Evolutionary conservation across 768 basidiomycete species (phyloP), one percentile per base, ranked within the genome.

Genomic region (Phaeotremella fagi): DNA sequence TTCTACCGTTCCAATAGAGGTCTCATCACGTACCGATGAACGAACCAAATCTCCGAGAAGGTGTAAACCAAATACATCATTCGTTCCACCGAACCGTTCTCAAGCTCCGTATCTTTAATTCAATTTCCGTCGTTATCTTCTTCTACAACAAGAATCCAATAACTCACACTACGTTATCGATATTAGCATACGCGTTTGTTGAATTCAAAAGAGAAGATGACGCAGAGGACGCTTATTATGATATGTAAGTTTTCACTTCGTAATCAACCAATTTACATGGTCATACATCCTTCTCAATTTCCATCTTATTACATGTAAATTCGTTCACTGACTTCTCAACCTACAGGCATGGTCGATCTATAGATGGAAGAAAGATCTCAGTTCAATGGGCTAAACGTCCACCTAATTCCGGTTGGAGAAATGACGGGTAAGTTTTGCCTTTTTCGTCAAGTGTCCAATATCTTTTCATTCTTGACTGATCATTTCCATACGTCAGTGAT

Each of bases 161-260:
- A 35, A 46, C 42, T 26, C 27, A n/a, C 33, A 50, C 60, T 57
- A 33, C 48, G 51, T 49, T 51, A 53, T 79, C 33, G 33, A 35
- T 35, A n/a, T n/a, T 18, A 41, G 88, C 87, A 78, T 89, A 87
- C 75, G 87, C 87, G 52, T 89, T 89, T 74, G 83, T 89, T 70
- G 87, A 89, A 73, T 89, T 88, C 68, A 83, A 85, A 70, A 82
- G 82, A 66, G 79, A 80, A 44, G 82, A 84, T 36, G 86, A 88
- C 66, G 87, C 87, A 18, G 87, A 88, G 66, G 85, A 87, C 60
- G 86, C 87, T 25, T 88, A 87, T 74, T 82, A 86, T 68, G 85
- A 87, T 55, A 88, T 88, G 87, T 88, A 71, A 56, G 84, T 76
- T 33, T 22, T 22, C 36, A 12, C 12, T 6, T 41, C 9, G 26